Conservation (phyloP, 2,329 filamentous ascomycete genomes). For the Xylariales sp. region DNA sequence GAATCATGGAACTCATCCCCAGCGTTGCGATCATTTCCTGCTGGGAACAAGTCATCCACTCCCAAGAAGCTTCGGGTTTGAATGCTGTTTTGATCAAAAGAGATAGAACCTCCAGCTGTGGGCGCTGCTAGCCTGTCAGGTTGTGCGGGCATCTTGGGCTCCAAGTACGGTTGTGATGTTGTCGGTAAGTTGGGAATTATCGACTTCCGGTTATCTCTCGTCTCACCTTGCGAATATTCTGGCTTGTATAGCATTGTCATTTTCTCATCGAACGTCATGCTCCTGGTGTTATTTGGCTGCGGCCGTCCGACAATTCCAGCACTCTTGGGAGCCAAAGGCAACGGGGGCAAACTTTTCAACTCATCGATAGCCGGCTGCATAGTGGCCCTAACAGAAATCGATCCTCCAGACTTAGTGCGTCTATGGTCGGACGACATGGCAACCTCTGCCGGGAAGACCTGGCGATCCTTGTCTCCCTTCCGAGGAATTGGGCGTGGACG, state of each 20-base stretch:
- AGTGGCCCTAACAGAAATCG: conserved; percentile 39
- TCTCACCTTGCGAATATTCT: conserved; percentile 18
- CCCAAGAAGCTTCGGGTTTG: conserved; percentile 36
- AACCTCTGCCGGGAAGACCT: conserved; percentile 41
- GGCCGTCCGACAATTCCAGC: conserved; percentile 32
- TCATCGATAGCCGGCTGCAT: conserved; percentile 37
- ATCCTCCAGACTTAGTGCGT: conserved; percentile 46
- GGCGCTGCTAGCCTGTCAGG: conserved; percentile 19
- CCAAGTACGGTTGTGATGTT: conserved; percentile 26
- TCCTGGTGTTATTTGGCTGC: conserved; percentile 48
- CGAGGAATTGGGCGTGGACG: conserved; percentile 53
- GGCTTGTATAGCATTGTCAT: conserved; percentile 45
- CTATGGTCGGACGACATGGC: conserved; percentile 35
- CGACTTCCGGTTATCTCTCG: conserved; percentile 25
- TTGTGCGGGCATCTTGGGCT: conserved; percentile 15
- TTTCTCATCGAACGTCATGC: conserved; percentile 56
- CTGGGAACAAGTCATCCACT: conserved; percentile 28
- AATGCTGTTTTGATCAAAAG: conserved; percentile 31
- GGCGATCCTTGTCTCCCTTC: conserved; percentile 38
- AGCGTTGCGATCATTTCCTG: conserved; percentile 14
- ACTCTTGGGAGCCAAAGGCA: conserved; percentile 43
- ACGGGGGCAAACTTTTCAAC: conserved; percentile 48
- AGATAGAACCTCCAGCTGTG: conserved; percentile 19
- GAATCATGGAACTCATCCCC: conserved; percentile 30
- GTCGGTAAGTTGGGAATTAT: conserved; percentile 41